Evolutionary conservation across 495 filamentous ascomycete species (phyloP).

Genomic region (Neurospora sp.): DNA sequence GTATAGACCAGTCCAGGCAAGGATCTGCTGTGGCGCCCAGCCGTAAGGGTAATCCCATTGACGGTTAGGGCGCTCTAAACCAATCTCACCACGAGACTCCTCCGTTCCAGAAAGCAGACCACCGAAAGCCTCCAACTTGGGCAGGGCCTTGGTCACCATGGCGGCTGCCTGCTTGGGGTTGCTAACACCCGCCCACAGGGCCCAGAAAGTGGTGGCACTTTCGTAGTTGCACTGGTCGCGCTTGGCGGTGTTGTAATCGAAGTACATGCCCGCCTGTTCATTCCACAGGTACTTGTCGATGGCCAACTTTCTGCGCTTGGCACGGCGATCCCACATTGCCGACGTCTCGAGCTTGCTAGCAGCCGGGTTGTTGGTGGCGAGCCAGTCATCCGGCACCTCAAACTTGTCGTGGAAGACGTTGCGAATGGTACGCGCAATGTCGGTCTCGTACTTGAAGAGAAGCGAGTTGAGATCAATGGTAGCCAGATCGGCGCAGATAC

Average conservation of each 20-base stretch:
- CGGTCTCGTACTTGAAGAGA: constrained; percentile 90
- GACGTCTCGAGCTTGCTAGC: constrained; percentile 57
- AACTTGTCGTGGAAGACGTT: constrained; percentile 71
- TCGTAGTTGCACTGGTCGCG: constrained; percentile 71
- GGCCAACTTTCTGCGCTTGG: constrained; percentile 61
- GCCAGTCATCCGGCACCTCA: constrained; percentile 67
- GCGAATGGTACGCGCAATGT: constrained; percentile 77
- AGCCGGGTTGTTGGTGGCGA: constrained; percentile 42
- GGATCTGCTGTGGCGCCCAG: constrained; percentile 97
- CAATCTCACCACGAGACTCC: constrained; percentile 68
- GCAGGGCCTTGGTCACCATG: constrained; percentile 67
- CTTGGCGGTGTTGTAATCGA: constrained; percentile 85
- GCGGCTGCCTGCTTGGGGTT: constrained; percentile 66
- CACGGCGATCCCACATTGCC: constrained; percentile 76
- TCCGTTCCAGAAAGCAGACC: constrained; percentile 86
- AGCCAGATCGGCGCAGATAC: constrained; percentile 75
- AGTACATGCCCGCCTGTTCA: constrained; percentile 84
- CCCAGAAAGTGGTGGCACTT: constrained; percentile 86
- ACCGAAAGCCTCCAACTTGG: constrained; percentile 75
- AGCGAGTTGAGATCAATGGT: constrained; percentile 91
- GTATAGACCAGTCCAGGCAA: constrained; percentile 86
- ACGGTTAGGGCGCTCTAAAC: constrained; percentile 75
- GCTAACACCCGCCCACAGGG: constrained; percentile 85
- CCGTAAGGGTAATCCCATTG: constrained; percentile 99
- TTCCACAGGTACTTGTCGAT: constrained; percentile 92